A percentile compares a stretch with the other conserved stretches of the same genome.
These are phyloP conservation scores for Heracleum sosnowskyi DNA, from an alignment of 129 eudicot genomes.

Conservation along the genomic window DNA sequence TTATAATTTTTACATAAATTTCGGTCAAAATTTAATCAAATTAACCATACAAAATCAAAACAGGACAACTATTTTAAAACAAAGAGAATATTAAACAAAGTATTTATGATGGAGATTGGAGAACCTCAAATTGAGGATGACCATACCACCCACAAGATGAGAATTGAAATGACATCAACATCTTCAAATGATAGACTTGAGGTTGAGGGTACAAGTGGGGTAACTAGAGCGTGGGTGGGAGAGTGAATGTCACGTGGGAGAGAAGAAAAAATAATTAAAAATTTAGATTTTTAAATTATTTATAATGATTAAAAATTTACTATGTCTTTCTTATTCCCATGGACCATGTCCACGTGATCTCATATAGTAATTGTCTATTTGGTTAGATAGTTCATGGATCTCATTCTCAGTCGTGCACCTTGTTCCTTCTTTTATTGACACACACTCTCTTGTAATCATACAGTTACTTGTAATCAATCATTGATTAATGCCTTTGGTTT, in stretches of 20 bases:
- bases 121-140: background rate
- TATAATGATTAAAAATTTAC: background rate
- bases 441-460: conserved; percentile 11
- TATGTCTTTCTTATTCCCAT: conserved; percentile 5
- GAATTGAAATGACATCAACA: background rate
- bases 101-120: too few relatives aligned
- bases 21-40: too few relatives aligned
- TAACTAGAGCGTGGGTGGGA: background rate
- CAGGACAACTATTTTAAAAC: too few relatives aligned
- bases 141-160: background rate
- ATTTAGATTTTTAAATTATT: background rate
- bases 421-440: conserved; percentile 24
- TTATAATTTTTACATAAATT: too few relatives aligned
- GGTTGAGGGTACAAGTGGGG: background rate
- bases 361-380: conserved; percentile 7
- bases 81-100: too few relatives aligned
- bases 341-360: conserved; percentile 32
- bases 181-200: background rate
- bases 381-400: background rate
- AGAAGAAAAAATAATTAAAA: background rate
- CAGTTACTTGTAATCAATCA: conserved; percentile 22
- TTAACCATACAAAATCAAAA: too few relatives aligned
- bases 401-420: conserved; percentile 26
- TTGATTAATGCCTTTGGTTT: background rate
- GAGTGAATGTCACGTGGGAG: conserved; percentile 36